These are phyloP conservation scores for Boletus barrowsii DNA, from an alignment of 768 basidiomycete species.

Conservation along the genomic window DNA sequence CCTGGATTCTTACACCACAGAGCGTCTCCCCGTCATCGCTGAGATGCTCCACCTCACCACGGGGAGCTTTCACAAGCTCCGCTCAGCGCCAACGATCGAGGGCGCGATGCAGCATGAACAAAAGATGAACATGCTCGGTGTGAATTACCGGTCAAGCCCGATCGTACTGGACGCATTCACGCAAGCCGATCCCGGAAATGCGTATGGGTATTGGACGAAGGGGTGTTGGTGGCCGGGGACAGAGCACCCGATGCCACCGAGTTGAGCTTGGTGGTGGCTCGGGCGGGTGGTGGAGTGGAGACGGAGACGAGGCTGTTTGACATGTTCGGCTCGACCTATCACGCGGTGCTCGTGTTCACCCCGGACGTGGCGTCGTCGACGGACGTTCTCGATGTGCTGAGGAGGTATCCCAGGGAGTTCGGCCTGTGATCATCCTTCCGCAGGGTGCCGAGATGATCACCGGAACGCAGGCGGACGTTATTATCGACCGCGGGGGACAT, in stretches of 20 bases:
- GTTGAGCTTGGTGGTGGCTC: no score
- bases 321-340: conserved; percentile 20
- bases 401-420: conserved; percentile 7
- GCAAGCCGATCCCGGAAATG: conserved; percentile 4
- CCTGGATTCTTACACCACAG: conserved; percentile 40
- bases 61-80: conserved; percentile 10
- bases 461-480: conserved; percentile 10
- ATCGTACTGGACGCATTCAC: conserved; percentile 36
- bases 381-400: conserved; percentile 8
- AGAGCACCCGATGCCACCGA: conserved; percentile 42
- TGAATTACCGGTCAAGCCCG: conserved; percentile 36
- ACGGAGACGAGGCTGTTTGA: conserved; percentile 19
- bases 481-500: not conserved
- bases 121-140: conserved; percentile 26
- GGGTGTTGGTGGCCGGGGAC: conserved; percentile 39
- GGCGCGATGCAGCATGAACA: not conserved
- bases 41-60: conserved; percentile 43
- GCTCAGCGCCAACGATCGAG: not conserved
- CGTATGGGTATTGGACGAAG: conserved; percentile 22
- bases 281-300: not conserved
- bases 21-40: conserved; percentile 45
- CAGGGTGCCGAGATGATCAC: not conserved
- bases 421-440: conserved; percentile 14
- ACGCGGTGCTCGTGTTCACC: conserved; percentile 32
- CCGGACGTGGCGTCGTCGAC: not conserved